Evolutionary conservation across 108 stramenopile species (phyloP).

Genomic region (Mediolabrus comicus): DNA sequence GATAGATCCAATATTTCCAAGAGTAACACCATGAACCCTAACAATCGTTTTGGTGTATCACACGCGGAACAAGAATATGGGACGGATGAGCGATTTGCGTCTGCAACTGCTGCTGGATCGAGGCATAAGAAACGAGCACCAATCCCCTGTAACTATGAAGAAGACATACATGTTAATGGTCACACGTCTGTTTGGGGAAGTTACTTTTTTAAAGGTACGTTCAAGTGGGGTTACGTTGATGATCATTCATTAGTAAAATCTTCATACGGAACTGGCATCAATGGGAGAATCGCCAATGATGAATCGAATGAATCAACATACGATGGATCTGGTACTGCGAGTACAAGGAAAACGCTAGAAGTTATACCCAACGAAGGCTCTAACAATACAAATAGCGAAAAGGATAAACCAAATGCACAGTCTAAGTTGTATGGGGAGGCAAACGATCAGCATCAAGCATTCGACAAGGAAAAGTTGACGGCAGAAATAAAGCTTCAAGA

Average conservation of each 20-base stretch:
- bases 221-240: slow-evolving; percentile 96
- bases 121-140: slow-evolving; percentile 45
- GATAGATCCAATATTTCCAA: too few species aligned
- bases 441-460: slow-evolving; percentile 53
- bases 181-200: slow-evolving; percentile 97
- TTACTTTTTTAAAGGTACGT: slow-evolving; percentile 90
- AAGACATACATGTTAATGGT: slow-evolving; percentile 88
- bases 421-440: slow-evolving; percentile 90
- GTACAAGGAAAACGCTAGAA: slow-evolving; percentile 83
- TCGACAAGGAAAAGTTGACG: slow-evolving; percentile 83
- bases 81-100: slow-evolving; percentile 78
- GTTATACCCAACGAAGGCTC: slow-evolving; percentile 45
- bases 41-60: slow-evolving; percentile 78
- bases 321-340: slow-evolving; percentile 75
- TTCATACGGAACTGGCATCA: slow-evolving; percentile 93
- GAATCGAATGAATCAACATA: slow-evolving; percentile 80
- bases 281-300: slow-evolving; percentile 90
- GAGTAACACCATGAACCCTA: too few species aligned
- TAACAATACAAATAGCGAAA: slow-evolving; percentile 3
- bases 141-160: slow-evolving; percentile 93
- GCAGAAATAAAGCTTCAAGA: slow-evolving; percentile 61
- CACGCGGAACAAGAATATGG: slow-evolving; percentile 79
- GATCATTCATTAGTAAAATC: slow-evolving; percentile 90
- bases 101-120: slow-evolving; percentile 35
- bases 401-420: slow-evolving; percentile 46